Base-by-base conservation (phyloP, 352 stramenopile species). In the Blastocystis sp. region DNA sequence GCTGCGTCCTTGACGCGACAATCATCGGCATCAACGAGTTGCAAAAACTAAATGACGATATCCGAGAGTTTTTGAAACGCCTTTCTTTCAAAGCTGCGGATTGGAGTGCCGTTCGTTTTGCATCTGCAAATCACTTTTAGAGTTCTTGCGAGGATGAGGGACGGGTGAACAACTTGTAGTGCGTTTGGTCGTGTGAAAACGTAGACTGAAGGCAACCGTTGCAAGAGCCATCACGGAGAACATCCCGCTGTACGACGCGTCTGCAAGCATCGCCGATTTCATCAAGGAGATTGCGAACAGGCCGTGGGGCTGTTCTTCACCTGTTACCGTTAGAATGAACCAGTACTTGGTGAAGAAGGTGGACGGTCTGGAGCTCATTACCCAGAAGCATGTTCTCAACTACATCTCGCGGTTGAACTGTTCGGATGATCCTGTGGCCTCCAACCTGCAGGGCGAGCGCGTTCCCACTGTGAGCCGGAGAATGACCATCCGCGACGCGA, bases 351-450 rank as follows among this genome's bases (percentile, higher is more conserved):
- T 84, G 19, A 52, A 69, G 10, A 62, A 40, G 19, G 66, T 45
- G 56, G 34, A 69, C 61, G 69, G 69, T 14, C 69, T 53, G 67
- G 74, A 84, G 28, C 61, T 84, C 5, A 84, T 84, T 67, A 84
- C 74, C 11, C 28, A 53, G 14, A 19, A 84, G 45, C 52, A 34
- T 52, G 74, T 84, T 17, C 66, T 84, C 53, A 59, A 84, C 9
- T 84, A 67, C 11, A 84, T 62, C 2, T 53, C 56, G 38, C 40
- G 69, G 23, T 38, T 28, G 10, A 69, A 62, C 41, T 38, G 69
- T 67, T 34, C 74, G 38, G 74, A 70, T 14, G 74, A 84, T 67
- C 28, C 56, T 67, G 34, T 43, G 23, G 43, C 66, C 21, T 53
- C 65, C 23, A 56, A 38, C 23, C 61, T 84, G 17, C 52, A 45